Conservation (phyloP, 1,139 yeast species). For the Scheffersomyces quercinus region DNA sequence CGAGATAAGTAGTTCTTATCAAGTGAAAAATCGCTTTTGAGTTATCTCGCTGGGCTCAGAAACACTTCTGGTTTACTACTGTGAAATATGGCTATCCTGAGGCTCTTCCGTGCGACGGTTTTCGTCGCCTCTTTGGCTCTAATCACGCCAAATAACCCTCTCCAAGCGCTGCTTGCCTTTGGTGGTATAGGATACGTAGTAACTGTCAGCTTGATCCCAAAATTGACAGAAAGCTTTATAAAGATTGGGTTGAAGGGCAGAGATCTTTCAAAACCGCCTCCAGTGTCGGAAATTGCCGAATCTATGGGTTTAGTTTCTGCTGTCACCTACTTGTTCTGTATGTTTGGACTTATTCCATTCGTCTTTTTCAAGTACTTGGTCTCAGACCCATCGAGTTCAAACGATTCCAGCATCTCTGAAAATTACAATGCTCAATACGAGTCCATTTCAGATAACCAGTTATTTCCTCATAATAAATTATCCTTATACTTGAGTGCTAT, state of each 20-base stretch:
- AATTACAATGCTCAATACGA: conserved; percentile 39
- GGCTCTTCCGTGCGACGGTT: conserved; percentile 6
- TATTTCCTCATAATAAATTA: conserved; percentile 82
- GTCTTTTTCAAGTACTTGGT: conserved; percentile 80
- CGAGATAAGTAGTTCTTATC: too few relatives aligned
- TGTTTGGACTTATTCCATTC: conserved; percentile 88
- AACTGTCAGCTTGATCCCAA: conserved; percentile 65
- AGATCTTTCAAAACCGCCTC: conserved; percentile 74
- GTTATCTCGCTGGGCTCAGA: too few relatives aligned
- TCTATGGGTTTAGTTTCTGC: conserved; percentile 90
- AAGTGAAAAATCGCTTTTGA: too few relatives aligned
- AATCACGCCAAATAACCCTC: conserved; percentile 28
- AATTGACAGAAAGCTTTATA: conserved; percentile 64
- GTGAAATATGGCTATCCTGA: background rate
- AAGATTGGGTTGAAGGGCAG: conserved; percentile 80
- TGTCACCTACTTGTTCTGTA: conserved; percentile 71
- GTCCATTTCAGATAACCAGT: conserved; percentile 29
- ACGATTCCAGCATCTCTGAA: conserved; percentile 34
- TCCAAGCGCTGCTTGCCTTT: conserved; percentile 62
- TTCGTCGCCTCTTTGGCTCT: conserved; percentile 11
- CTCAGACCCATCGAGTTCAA: conserved; percentile 40
- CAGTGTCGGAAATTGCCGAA: conserved; percentile 70
- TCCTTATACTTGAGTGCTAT: conserved; percentile 86
- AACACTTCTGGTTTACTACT: too few relatives aligned
- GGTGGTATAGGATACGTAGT: conserved; percentile 63